Evolutionary conservation across 768 basidiomycete species (phyloP).

Genomic region (Termitomyces sp.): DNA sequence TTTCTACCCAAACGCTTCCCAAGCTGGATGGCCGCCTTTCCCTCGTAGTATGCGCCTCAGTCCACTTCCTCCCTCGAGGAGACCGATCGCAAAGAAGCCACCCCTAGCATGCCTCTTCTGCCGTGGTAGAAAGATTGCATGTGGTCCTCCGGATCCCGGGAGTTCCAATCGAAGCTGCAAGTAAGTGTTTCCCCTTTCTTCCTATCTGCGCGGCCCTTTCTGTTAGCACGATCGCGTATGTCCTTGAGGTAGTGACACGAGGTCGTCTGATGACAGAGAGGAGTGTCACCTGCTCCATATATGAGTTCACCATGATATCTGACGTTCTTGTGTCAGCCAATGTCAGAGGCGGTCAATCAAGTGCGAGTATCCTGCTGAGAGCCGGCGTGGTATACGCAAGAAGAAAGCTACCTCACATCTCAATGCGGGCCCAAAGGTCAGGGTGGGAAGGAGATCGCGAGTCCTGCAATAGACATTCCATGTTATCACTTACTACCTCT

Average conservation of each 20-base stretch:
- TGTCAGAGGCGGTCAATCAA: constrained; percentile 65
- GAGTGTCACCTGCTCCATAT: constrained; percentile 5
- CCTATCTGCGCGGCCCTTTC: constrained; percentile 4
- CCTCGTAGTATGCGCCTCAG: constrained; percentile 20
- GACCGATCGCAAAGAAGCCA: constrained; percentile 47
- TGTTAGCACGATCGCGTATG: constrained; percentile 3
- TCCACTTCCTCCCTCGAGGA: constrained; percentile 24
- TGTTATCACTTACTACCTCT: background rate
- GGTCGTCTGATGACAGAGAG: constrained; percentile 6
- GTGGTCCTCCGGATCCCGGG: constrained; percentile 52
- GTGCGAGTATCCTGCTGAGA: constrained; percentile 71
- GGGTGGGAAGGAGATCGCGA: constrained; percentile 14
- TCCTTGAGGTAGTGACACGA: constrained; percentile 10
- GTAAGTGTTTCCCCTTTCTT: constrained; percentile 35
- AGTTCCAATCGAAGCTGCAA: constrained; percentile 61
- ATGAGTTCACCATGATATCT: constrained; percentile 1
- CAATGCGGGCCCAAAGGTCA: constrained; percentile 20
- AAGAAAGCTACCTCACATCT: constrained; percentile 29
- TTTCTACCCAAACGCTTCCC: constrained; percentile 5
- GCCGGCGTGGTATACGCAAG: constrained; percentile 65
- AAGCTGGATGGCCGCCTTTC: constrained; percentile 14
- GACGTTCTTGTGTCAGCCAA: constrained; percentile 45
- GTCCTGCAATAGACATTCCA: background rate
- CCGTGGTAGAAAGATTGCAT: constrained; percentile 66
- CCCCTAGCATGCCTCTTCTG: constrained; percentile 64